Evolutionary conservation across 768 basidiomycete genomes (phyloP).

Genomic region (Suillus subaureus): DNA sequence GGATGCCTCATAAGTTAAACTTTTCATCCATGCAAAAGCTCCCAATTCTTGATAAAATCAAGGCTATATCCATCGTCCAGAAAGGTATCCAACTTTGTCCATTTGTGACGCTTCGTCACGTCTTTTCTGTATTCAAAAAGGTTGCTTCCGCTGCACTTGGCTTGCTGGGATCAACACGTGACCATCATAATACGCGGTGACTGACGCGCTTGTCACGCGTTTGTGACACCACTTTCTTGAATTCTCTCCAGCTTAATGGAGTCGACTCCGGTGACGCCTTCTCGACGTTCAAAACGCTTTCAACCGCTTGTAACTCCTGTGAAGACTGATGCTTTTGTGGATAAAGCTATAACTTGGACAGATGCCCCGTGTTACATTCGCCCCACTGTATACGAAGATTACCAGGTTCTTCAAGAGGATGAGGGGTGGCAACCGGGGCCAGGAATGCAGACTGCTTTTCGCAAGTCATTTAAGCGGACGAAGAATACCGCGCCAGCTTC

Average conservation of each 20-base stretch:
- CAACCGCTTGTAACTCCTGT: conserved; percentile 35
- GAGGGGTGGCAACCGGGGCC: conserved; percentile 23
- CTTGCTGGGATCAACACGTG: no score
- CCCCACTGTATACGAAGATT: conserved; percentile 27
- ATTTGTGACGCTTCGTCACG: no score
- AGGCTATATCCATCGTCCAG: no score
- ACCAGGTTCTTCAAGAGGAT: conserved; percentile 28
- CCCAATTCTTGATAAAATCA: no score
- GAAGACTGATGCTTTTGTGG: conserved; percentile 27
- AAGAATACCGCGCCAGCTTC: conserved; percentile 20
- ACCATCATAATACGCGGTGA: not conserved
- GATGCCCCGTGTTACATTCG: conserved; percentile 24
- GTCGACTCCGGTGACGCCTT: conserved; percentile 27
- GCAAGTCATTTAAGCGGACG: conserved; percentile 30
- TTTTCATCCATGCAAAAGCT: no score
- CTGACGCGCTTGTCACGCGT: conserved; percentile 4
- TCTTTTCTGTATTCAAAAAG: no score
- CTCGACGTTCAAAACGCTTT: conserved; percentile 40
- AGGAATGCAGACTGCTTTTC: conserved; percentile 30
- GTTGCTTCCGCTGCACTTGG: no score
- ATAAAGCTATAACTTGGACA: conserved; percentile 32
- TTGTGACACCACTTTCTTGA: conserved; percentile 1
- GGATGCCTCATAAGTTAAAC: no score
- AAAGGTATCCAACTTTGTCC: no score
- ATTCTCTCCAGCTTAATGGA: not conserved